phyloP scores from a whole-genome alignment of 257 asterid genomes.

The Pogostemon cablin region DNA sequence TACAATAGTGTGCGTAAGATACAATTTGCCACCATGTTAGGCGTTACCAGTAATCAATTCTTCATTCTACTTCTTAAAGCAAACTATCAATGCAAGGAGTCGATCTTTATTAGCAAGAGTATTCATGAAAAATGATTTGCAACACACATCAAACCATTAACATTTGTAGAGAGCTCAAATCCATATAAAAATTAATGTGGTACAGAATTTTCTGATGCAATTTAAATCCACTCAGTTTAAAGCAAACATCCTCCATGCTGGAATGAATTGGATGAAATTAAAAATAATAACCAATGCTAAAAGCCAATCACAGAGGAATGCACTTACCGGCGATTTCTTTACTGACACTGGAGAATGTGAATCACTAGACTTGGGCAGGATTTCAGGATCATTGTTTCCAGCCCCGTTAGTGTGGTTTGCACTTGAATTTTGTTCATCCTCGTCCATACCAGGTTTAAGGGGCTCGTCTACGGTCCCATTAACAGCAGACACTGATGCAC shows the following conservation, averaged over 20 bases:
- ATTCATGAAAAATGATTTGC: constrained; percentile 15
- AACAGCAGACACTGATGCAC: constrained; percentile 48
- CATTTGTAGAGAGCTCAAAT: constrained; percentile 11
- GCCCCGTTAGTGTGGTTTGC: constrained; percentile 39
- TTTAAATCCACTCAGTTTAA: constrained; percentile 2
- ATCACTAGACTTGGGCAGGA: constrained; percentile 42
- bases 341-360: constrained; percentile 44
- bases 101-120: not conserved
- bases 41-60: not conserved
- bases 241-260: constrained; percentile 3
- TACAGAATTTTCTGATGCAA: not conserved
- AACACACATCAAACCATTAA: constrained; percentile 9
- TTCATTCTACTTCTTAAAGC: not conserved
- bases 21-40: not conserved
- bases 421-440: constrained; percentile 39
- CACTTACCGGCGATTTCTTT: constrained; percentile 47
- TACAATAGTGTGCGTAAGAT: not conserved
- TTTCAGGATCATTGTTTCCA: constrained; percentile 45
- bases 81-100: not conserved
- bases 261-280: not conserved
- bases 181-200: constrained; percentile 20
- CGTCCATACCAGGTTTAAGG: constrained; percentile 39
- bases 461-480: constrained; percentile 41
- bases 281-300: not conserved
- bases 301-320: not conserved